phyloP scores from a whole-genome alignment of 208 protist species.

The Leishmania major region DNA sequence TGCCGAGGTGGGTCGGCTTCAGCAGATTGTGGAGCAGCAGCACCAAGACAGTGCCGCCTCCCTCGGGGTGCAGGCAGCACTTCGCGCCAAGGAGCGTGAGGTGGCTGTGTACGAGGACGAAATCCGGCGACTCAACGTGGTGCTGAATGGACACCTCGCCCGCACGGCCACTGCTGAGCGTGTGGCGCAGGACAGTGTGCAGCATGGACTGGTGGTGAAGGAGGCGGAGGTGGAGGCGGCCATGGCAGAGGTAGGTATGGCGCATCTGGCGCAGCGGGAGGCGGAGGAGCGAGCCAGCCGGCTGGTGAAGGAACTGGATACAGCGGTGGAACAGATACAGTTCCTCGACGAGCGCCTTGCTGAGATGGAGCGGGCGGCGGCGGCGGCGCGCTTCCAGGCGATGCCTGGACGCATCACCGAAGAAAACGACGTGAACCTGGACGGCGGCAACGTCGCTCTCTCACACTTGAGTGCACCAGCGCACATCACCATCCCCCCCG shows the following conservation, averaged over 20 bases:
- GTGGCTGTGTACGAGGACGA: conserved; percentile 81
- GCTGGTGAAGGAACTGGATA: conserved; percentile 61
- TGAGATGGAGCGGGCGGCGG: conserved; percentile 64
- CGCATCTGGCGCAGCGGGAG: conserved; percentile 63
- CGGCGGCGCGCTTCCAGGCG: conserved; percentile 38
- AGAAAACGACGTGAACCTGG: neutral
- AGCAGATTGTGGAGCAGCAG: conserved; percentile 52
- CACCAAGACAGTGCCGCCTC: conserved; percentile 31
- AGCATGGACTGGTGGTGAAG: conserved; percentile 33
- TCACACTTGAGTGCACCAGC: neutral
- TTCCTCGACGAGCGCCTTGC: conserved; percentile 72
- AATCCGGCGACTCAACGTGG: conserved; percentile 59
- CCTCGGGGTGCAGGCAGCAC: conserved; percentile 36
- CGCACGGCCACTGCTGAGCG: conserved; percentile 25
- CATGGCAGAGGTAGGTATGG: conserved; percentile 64
- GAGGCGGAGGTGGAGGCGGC: conserved; percentile 48
- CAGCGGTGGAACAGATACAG: conserved; percentile 77
- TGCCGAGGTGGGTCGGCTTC: conserved; percentile 61
- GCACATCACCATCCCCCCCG: conserved; percentile 26
- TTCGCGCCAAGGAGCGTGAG: conserved; percentile 80
- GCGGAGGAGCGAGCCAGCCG: conserved; percentile 63
- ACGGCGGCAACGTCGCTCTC: neutral
- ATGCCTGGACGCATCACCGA: conserved; percentile 15
- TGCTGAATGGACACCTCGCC: conserved; percentile 58
- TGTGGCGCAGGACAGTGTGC: conserved; percentile 17